Conservation (phyloP, 2,329 filamentous ascomycete genomes). For the Arthrobotrys pseudoclavata region DNA sequence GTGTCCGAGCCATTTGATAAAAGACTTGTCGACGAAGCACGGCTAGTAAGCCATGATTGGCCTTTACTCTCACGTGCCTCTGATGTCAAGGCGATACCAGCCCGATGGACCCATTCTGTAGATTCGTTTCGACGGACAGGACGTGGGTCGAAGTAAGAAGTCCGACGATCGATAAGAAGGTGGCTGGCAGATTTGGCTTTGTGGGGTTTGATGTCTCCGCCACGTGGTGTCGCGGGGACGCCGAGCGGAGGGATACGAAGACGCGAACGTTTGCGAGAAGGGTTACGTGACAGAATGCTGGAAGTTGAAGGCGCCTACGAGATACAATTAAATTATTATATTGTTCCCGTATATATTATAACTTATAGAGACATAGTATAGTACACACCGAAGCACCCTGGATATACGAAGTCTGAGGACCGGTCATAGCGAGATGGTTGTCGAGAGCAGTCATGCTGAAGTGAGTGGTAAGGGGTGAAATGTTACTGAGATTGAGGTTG, state of each 20-base stretch:
- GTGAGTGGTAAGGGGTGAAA: constrained; percentile 75
- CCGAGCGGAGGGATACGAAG: constrained; percentile 66
- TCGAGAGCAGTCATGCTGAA: constrained; percentile 73
- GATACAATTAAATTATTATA: constrained; percentile 5
- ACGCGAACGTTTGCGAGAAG: constrained; percentile 70
- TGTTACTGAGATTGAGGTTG: constrained; percentile 74
- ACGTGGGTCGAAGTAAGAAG: constrained; percentile 41
- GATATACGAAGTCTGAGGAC: constrained; percentile 64
- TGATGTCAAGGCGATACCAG: constrained; percentile 74
- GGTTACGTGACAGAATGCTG: constrained; percentile 73
- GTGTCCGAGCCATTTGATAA: constrained; percentile 72
- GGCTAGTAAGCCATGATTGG: constrained; percentile 77
- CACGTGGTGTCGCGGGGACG: constrained; percentile 61
- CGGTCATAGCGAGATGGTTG: constrained; percentile 66
- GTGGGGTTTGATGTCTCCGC: constrained; percentile 65
- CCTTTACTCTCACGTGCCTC: constrained; percentile 77
- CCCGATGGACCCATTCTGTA: constrained; percentile 76
- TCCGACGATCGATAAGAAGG: constrained; percentile 65
- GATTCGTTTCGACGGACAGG: constrained; percentile 66
- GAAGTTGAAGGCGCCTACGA: constrained; percentile 76
- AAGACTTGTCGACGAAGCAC: constrained; percentile 76
- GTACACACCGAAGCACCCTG: constrained; percentile 58
- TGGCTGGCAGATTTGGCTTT: constrained; percentile 77
- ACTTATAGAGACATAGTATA: neutral
- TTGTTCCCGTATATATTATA: neutral